Conservation (phyloP, 2,329 filamentous ascomycete genomes). For the Macrophomina pseudophaseolina region DNA sequence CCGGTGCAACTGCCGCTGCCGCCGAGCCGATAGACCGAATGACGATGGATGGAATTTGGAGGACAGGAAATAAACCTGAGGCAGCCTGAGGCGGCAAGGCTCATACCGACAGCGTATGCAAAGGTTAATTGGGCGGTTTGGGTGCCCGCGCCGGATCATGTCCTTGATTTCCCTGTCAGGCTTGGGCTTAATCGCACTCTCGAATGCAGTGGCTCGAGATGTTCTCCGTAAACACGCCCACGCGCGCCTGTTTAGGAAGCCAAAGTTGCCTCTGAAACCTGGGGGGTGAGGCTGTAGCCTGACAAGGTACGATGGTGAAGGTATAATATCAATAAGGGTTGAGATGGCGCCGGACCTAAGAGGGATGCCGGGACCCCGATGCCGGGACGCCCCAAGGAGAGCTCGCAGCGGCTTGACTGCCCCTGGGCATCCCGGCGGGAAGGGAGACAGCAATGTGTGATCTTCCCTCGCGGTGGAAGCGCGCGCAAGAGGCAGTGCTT, state of each 20-base stretch:
- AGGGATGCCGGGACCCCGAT: background rate
- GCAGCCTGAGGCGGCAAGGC: conserved; percentile 13
- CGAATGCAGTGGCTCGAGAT: background rate
- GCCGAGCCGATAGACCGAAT: background rate
- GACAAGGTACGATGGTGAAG: background rate
- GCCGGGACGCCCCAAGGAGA: background rate
- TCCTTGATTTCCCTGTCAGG: background rate
- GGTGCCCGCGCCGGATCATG: conserved; percentile 2
- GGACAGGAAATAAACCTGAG: background rate
- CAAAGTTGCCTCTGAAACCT: background rate
- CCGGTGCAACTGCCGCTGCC: background rate
- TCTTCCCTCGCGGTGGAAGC: conserved; percentile 6
- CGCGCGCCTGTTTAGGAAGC: background rate
- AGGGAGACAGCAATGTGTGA: background rate
- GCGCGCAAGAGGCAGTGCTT: background rate
- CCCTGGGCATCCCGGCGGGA: background rate
- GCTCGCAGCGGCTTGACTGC: background rate
- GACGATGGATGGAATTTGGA: background rate
- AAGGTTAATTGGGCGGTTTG: background rate
- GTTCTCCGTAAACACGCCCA: background rate
- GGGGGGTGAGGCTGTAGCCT: background rate
- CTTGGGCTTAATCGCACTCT: background rate
- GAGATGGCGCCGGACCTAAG: conserved; percentile 13
- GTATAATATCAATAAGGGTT: background rate
- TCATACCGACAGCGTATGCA: background rate